Conservation (phyloP, 106 monocot genomes). For the Dendrobium huoshanense region DNA sequence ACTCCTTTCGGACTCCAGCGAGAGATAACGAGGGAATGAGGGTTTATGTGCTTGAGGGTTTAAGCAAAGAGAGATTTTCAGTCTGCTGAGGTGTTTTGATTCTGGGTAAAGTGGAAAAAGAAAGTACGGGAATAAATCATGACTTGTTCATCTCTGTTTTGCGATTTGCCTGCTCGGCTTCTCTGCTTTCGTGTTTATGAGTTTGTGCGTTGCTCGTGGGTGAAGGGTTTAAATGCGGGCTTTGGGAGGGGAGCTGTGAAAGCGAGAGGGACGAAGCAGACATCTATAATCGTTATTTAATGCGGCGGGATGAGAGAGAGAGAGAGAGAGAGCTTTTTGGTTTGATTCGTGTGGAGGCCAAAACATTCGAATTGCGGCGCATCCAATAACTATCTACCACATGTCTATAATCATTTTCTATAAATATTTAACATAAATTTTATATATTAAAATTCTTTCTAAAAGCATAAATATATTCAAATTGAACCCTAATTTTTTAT, state of each 20-base stretch:
- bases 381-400: not conserved
- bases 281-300: slow-evolving; percentile 1
- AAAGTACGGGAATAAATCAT: slow-evolving; percentile 2
- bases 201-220: slow-evolving; percentile 8
- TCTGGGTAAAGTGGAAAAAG: not conserved
- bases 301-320: not conserved
- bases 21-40: not conserved
- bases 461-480: too few relatives aligned
- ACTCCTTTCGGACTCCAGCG: not conserved
- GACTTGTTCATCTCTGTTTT: not conserved
- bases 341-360: not conserved
- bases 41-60: not conserved
- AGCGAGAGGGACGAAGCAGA: not conserved
- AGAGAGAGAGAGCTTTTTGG: not conserved
- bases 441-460: not conserved
- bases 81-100: not conserved
- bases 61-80: not conserved
- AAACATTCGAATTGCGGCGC: not conserved
- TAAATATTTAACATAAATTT: too few relatives aligned
- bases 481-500: too few relatives aligned
- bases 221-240: not conserved
- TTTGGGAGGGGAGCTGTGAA: not conserved
- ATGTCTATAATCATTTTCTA: not conserved
- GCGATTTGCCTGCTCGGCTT: not conserved
- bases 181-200: slow-evolving; percentile 1